Percentiles rank a stretch among this genome's conserved stretches.
phyloP scores from a whole-genome alignment of 164 flowering plant genomes.

The Vitis vinifera region ASM3070453v1 NC_081812.1:18923501-18924000 shows the following conservation, averaged over 20 bases:
- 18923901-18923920: no score
- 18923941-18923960: no score
- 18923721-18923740: conserved; percentile 24
- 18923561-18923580: conserved; percentile 5
- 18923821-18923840: no score
- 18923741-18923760: conserved; percentile 35
- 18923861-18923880: no score
- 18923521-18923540: conserved; percentile 8
- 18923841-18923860: no score
- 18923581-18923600: conserved; percentile 13
- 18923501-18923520: conserved; percentile 7
- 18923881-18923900: no score
- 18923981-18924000: no score
- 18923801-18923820: no score
- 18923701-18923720: conserved; percentile 30
- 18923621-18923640: conserved; percentile 10
- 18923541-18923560: conserved; percentile 7
- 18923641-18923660: conserved; percentile 4
- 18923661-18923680: not conserved
- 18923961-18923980: no score
- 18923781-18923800: not conserved
- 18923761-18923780: conserved; percentile 20
- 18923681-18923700: conserved; percentile 8
- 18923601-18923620: conserved; percentile 2
- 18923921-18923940: no score